A percentile compares a stretch with the other conserved stretches of the same genome.
Evolutionary conservation across 768 basidiomycete genomes (phyloP).

Genomic region (Panus rudis): DNA sequence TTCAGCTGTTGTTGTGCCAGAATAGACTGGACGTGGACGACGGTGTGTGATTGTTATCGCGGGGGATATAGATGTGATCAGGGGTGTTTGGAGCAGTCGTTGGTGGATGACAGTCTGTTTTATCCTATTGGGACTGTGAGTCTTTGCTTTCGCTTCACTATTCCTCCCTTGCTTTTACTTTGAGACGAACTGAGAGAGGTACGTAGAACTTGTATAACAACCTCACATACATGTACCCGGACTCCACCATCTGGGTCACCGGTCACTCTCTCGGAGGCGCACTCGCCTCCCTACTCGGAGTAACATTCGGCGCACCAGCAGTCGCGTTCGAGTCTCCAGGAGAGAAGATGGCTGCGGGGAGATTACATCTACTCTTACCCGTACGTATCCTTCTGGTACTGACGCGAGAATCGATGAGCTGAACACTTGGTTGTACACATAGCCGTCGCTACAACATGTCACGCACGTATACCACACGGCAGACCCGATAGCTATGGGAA

Average conservation of each 20-base stretch:
- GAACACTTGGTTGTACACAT: too few species aligned
- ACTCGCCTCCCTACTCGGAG: slow-evolving; percentile 74
- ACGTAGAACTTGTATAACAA: slow-evolving; percentile 89
- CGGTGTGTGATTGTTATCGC: slow-evolving; percentile 86
- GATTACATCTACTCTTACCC: slow-evolving; percentile 83
- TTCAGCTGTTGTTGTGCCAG: slow-evolving; percentile 94
- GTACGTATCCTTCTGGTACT: slow-evolving; percentile 34
- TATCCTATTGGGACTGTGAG: slow-evolving; percentile 85
- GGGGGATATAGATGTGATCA: slow-evolving; percentile 78
- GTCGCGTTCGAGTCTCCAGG: slow-evolving; percentile 89
- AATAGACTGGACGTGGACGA: slow-evolving; percentile 89
- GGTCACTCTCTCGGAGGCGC: slow-evolving; percentile 71
- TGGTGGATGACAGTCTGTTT: slow-evolving; percentile 78
- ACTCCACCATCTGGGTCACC: slow-evolving; percentile 83
- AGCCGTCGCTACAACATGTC: slow-evolving; percentile 73
- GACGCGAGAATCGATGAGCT: too few species aligned
- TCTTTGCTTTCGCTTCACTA: slow-evolving; percentile 6
- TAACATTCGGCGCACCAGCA: slow-evolving; percentile 83
- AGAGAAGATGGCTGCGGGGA: slow-evolving; percentile 68
- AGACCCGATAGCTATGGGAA: slow-evolving; percentile 90
- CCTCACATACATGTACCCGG: slow-evolving; percentile 85
- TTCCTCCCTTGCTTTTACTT: not conserved
- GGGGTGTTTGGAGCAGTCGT: slow-evolving; percentile 66
- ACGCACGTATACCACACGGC: slow-evolving; percentile 93
- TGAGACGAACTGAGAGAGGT: not conserved